Evolutionary conservation across 495 filamentous ascomycete species (phyloP).

Genomic region (Tuber magnatum): DNA sequence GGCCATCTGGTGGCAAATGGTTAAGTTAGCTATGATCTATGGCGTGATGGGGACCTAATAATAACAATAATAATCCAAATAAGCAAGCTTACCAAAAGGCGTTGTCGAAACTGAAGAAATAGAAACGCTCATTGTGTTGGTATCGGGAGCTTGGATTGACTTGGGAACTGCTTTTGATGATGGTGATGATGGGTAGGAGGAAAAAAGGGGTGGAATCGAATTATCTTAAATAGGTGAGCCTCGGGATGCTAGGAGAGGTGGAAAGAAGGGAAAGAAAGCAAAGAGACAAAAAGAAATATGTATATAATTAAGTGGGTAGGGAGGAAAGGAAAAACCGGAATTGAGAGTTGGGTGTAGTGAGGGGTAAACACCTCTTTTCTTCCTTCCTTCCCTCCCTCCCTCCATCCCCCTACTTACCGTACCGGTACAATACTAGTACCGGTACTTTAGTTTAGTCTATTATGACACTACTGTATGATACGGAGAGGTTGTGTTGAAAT

Average conservation of each 20-base stretch:
- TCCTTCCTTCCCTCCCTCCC: background rate
- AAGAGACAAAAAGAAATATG: background rate
- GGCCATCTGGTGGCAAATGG: constrained; percentile 50
- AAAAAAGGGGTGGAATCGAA: background rate
- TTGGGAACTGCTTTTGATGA: background rate
- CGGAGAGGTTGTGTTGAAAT: background rate
- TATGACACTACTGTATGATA: background rate
- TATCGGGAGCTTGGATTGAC: background rate
- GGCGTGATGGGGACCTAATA: background rate
- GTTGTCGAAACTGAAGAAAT: constrained; percentile 33
- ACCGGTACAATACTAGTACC: no score
- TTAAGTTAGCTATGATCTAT: constrained; percentile 15
- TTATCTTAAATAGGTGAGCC: background rate
- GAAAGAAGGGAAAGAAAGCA: background rate
- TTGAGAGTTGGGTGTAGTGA: background rate
- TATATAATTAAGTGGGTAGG: background rate
- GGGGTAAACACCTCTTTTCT: constrained; percentile 1
- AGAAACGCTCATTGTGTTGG: constrained; percentile 29
- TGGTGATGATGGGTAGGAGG: background rate
- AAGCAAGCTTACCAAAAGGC: constrained; percentile 31
- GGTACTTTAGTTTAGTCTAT: background rate
- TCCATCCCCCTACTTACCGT: background rate
- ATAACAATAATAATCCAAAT: background rate
- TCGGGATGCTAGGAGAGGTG: background rate
- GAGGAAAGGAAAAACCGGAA: background rate